Evolutionary conservation across 129 eudicot species (phyloP), one percentile per base, ranked within the genome.

Genomic region (Tagetes patula): DNA sequence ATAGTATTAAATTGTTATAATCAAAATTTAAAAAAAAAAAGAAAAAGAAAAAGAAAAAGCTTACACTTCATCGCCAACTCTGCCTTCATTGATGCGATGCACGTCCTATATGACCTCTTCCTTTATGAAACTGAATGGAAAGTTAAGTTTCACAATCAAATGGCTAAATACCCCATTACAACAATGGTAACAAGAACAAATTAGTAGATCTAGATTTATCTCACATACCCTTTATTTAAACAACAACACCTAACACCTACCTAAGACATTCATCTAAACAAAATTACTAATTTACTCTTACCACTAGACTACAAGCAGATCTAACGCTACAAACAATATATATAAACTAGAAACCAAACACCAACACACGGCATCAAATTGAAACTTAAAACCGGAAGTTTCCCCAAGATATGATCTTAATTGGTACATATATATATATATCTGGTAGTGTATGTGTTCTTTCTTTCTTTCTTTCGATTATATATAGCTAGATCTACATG

Each of bases 61-160:
- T 20, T 20, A 20, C 27, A 20, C 27, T 20, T 20, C 27, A 20
- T 20, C 27, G 27, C 27, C 83, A 85, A 52, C 66, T 80, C 82
- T 58, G 92, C 81, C 72, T 81, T 85, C 95, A 89, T 85, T 46
- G 96, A 80, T 56, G 86, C 73, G 58, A 20, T 20, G 27, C 27
- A 20, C 27, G 27, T 20, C 95, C 95, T 65, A 92, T 89, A 67
- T 92, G 96, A 75, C 98, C 96, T 88, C 98, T 87, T 81, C 98
- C 96, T 74, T 89, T 58, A 65, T 92, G 98, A 82, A 41, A 89
- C 98, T 92, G 84, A 56, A 13, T 63, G 4, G 52, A 49, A 65
- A 71, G 62, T 55, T 31, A 42, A 42, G 67, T 14, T 1, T 36
- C 32, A 58, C 31, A 47, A 38, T 69, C 71, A 8, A 32, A 2